Base-by-base conservation (phyloP, 306 rosid genomes). In the Sesbania bispinosa region DNA sequence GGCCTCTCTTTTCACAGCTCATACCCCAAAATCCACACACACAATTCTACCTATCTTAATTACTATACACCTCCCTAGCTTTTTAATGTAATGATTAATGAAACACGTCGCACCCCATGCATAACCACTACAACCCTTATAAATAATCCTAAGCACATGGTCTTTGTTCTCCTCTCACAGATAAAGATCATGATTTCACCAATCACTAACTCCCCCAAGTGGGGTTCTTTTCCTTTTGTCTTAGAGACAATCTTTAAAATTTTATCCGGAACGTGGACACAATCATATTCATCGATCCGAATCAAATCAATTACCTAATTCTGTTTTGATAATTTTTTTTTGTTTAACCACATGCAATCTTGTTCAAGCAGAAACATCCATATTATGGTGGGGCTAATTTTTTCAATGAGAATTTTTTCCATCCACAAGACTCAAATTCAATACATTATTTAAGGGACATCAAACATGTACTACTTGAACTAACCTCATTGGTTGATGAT, bases 1-100 rank as follows among this genome's bases (percentile, higher is more conserved):
- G 38, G 10, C 68, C 73, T 58, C 67, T 38, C 71, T 67, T 66
- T 35, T 78, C 84, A 79, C 80, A 80, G 78, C 81, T 80, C 79
- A 80, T 69, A 62, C 61, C 67, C 71, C 79, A 58, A 73, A 57
- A 72, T 66, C 26, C 42, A 65, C 74, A 76, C 62, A 10, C 72
- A 27, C 41, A 46, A 50, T 73, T 38, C 43, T 39, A 23, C 48
- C 57, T 59, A 46, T 75, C 72, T 64, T 61, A 71, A 32, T 67
- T 64, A 73, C n/a, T n/a, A n/a, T n/a, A 67, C 6, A 18, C 9
- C 5, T 69, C 67, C 61, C 21, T 42, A 71, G 5, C 45, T 26
- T 59, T 71, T 32, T 7, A 46, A 62, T 41, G 36, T 23, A 45
- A 62, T 68, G 66, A 68, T 67, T 71, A 54, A 73, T 45, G 55